These are phyloP conservation scores for Aspergillus uvarum DNA, from an alignment of 2,329 filamentous ascomycete genomes.

Conservation along the genomic window DNA sequence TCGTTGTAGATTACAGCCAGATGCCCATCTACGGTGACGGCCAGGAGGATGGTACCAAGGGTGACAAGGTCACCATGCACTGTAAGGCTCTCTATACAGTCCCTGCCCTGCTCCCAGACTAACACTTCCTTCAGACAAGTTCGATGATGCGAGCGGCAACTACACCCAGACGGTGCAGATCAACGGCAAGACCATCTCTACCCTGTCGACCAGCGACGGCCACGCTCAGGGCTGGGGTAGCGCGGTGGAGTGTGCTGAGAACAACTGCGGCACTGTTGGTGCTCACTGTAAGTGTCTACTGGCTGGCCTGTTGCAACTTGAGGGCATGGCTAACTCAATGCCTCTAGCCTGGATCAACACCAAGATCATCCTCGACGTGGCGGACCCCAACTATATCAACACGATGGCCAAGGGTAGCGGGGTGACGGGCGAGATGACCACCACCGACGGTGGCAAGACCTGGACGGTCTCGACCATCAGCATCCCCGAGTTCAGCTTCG, in stretches of 20 bases:
- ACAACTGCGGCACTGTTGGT: constrained; percentile 43
- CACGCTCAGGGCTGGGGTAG: constrained; percentile 47
- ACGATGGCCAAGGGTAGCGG: constrained; percentile 40
- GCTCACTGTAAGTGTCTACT: constrained; percentile 34
- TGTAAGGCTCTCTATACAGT: constrained; percentile 30
- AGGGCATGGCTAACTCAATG: no score
- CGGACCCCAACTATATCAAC: constrained; percentile 36
- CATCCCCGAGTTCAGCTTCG: constrained; percentile 31
- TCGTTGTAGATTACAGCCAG: constrained; percentile 18
- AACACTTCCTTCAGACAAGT: constrained; percentile 31
- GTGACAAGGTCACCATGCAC: constrained; percentile 44
- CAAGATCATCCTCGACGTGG: constrained; percentile 36
- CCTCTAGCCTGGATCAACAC: constrained; percentile 42
- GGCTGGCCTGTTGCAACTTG: no score
- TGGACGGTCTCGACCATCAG: constrained; percentile 45
- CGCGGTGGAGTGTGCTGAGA: constrained; percentile 42
- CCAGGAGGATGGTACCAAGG: constrained; percentile 22
- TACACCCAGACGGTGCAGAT: constrained; percentile 32
- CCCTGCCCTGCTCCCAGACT: no score
- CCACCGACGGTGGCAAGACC: constrained; percentile 44
- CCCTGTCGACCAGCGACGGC: constrained; percentile 45
- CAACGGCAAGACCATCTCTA: constrained; percentile 41
- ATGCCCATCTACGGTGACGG: constrained; percentile 35
- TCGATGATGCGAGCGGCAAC: constrained; percentile 55
- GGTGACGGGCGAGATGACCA: constrained; percentile 44